Conservation (phyloP, 371 early-diverging fungal species). For the Mucor lusitanicus region DNA sequence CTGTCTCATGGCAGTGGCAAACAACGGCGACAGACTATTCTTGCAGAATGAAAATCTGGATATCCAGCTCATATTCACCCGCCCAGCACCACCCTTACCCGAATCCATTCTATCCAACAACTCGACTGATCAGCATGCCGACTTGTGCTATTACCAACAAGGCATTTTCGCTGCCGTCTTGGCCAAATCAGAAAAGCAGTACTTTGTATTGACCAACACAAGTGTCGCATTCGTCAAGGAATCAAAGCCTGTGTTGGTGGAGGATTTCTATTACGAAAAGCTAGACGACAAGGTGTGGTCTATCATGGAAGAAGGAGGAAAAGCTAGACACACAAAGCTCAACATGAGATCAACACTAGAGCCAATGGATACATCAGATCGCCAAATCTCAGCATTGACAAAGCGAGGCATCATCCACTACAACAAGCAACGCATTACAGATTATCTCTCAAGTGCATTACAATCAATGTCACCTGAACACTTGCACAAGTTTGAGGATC, state of each 20-base stretch:
- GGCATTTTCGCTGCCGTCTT: constrained; percentile 11
- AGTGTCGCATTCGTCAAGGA: background rate
- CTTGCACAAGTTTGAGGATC: background rate
- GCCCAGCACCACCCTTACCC: constrained; percentile 12
- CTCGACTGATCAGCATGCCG: background rate
- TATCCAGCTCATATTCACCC: constrained; percentile 3
- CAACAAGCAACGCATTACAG: constrained; percentile 7
- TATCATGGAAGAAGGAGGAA: background rate
- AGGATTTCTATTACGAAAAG: constrained; percentile 15
- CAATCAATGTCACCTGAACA: background rate
- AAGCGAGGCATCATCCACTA: constrained; percentile 7
- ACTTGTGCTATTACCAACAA: constrained; percentile 7
- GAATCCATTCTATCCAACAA: constrained; percentile 17
- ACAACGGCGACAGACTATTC: constrained; percentile 15
- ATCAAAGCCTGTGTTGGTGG: background rate
- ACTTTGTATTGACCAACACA: constrained; percentile 3
- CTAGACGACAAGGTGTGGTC: constrained; percentile 4
- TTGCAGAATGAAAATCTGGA: background rate
- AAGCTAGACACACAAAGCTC: background rate
- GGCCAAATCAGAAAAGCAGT: constrained; percentile 13
- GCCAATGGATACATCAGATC: background rate
- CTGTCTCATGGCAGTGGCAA: constrained; percentile 17
- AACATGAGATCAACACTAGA: background rate
- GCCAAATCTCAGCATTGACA: constrained; percentile 1
- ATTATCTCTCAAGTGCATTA: constrained; percentile 4